These are phyloP conservation scores for Batkoa obscura DNA, from an alignment of 371 early-diverging fungal genomes.

Conservation along the genomic window DNA sequence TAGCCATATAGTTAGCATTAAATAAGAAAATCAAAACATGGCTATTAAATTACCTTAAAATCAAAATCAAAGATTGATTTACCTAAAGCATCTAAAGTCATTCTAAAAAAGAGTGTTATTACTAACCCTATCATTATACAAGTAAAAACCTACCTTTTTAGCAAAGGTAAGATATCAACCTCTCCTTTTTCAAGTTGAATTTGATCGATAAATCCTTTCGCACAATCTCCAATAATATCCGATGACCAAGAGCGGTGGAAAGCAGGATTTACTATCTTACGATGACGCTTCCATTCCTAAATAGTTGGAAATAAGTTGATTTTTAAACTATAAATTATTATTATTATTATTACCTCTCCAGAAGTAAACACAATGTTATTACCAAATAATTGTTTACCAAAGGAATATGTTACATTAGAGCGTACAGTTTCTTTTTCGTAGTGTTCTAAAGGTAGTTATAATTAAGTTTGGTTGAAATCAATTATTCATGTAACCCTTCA, in stretches of 20 bases:
- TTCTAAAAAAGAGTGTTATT: slow-evolving; percentile 6
- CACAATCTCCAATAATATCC: neutral
- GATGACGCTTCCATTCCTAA: neutral
- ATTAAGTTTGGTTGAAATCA: too few species aligned
- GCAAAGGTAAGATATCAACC: neutral
- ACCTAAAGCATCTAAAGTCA: slow-evolving; percentile 5
- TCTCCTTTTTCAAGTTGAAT: neutral
- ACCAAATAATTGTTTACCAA: too few species aligned
- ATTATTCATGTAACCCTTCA: too few species aligned
- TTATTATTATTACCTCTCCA: too few species aligned
- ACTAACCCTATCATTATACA: too few species aligned
- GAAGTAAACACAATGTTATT: neutral
- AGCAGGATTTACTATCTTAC: neutral
- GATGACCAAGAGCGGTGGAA: slow-evolving; percentile 1
- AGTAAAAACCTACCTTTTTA: too few species aligned
- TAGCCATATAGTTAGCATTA: slow-evolving; percentile 7
- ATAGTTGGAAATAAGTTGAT: neutral
- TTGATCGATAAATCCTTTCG: neutral
- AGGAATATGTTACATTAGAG: too few species aligned
- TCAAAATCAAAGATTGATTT: slow-evolving; percentile 6
- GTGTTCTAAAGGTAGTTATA: too few species aligned
- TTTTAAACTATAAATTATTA: too few species aligned
- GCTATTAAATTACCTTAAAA: slow-evolving; percentile 12
- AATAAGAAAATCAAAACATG: too few species aligned
- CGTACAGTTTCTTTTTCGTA: too few species aligned